phyloP scores from a whole-genome alignment of 345 rosid species.

The Euphorbia tirucalli region DNA sequence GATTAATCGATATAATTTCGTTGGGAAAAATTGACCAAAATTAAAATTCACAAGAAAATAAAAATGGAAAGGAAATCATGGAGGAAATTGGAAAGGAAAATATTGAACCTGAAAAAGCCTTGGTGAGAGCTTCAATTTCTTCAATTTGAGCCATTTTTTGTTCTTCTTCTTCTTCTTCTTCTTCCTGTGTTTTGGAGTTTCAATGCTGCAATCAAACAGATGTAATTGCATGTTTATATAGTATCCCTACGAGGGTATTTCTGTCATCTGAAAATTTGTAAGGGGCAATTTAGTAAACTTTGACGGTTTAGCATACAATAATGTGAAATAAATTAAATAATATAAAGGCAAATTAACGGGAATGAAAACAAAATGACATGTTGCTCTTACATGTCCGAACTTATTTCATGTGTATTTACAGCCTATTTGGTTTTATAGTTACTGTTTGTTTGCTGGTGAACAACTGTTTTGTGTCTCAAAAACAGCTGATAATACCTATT shows the following conservation, averaged over 20 bases:
- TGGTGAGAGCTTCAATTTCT: conserved; percentile 45
- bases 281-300: neutral
- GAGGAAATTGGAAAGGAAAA: neutral
- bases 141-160: conserved; percentile 47
- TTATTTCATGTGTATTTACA: too few species aligned
- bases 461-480: too few species aligned
- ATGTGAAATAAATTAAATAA: too few species aligned
- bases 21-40: too few species aligned
- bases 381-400: too few species aligned
- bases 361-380: neutral
- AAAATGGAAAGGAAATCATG: too few species aligned
- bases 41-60: neutral
- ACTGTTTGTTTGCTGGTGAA: too few species aligned
- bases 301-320: neutral
- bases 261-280: conserved; percentile 34
- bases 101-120: conserved; percentile 65
- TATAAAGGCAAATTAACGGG: neutral
- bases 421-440: too few species aligned
- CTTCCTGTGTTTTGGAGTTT: neutral
- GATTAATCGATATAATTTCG: too few species aligned
- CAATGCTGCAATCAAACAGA: neutral
- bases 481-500: too few species aligned
- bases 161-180: neutral
- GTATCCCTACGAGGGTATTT: conserved; percentile 32
- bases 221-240: conserved; percentile 25